Conservation (phyloP, 2,329 filamentous ascomycete species). For the Botrytis hyacinthi region DNA sequence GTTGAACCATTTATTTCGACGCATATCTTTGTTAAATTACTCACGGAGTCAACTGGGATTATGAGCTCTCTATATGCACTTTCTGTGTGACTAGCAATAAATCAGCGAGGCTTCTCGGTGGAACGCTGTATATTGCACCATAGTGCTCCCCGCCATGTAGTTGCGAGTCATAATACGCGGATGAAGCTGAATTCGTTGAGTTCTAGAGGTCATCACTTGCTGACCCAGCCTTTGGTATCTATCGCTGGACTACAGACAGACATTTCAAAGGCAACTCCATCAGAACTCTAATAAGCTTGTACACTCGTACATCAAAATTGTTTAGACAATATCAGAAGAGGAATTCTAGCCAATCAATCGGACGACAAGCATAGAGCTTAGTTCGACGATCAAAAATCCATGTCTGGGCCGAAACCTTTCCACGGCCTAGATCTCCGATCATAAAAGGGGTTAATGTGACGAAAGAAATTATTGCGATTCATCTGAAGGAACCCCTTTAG, state of each 20-base stretch:
- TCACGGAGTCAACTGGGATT: neutral
- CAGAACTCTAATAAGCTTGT: neutral
- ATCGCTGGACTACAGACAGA: neutral
- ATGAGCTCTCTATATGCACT: accelerated
- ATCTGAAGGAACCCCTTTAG: neutral
- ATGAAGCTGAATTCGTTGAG: neutral
- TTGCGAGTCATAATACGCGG: neutral
- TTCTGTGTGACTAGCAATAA: neutral
- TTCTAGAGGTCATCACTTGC: neutral
- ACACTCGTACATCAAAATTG: neutral
- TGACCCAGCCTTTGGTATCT: neutral
- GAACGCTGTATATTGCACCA: neutral
- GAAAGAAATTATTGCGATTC: neutral
- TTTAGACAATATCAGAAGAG: neutral
- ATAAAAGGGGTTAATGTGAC: neutral
- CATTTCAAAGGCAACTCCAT: neutral
- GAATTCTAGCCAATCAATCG: too few relatives aligned
- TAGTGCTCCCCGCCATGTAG: neutral
- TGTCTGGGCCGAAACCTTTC: neutral
- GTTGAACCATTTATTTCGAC: neutral
- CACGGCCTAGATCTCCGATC: neutral
- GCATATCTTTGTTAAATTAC: neutral
- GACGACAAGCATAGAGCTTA: neutral
- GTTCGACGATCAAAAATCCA: neutral
- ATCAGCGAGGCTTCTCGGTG: neutral